Evolutionary conservation across 495 filamentous ascomycete species (phyloP), one percentile per base, ranked within the genome.

Genomic region (Coniosporium apollinis): DNA sequence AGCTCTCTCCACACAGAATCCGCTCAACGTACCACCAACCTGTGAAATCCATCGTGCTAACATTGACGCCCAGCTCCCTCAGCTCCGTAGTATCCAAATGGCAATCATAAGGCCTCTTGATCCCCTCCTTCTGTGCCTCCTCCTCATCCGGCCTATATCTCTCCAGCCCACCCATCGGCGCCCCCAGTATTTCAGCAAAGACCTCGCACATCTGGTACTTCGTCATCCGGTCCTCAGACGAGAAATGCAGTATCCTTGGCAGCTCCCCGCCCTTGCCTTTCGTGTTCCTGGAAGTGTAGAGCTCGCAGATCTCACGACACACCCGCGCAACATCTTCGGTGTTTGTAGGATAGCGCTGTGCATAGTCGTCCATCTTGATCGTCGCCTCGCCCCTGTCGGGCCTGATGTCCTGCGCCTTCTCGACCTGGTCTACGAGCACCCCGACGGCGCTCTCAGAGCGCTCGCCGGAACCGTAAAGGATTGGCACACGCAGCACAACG

Each of bases 241-340:
- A 79, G 62, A 94, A 92, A 41, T 94, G 86, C 11, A 94, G 63
- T 35, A 85, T 71, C 33, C 55, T 66, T 1, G 85, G 84, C 36
- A 92, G 54, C 10, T 43, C 40, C 2, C 56, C 45, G 28, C 54
- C 44, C 19, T 68, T 60, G 26, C 50, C 42, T 0, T 55, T 51
- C 4, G 50, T 45, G 17, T 49, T 49, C 13, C 46, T 36, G 33
- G 54, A 51, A 24, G 80, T 57, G 46, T 84, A 85, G 49, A 75
- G 74, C 33, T 61, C 66, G 14, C 78, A 74, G 18, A 91, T 61
- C 38, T 80, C 74, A 9, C 67, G 60, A 43, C 74, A 72, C 25
- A 94, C 82, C 5, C 86, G 66, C n/a, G 65, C 83, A 10, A 93
- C 82, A 46, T 94, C 86, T 44, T 84, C 77, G 0, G 84, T 93